Conservation (phyloP, 345 rosid species). For the Chamaenerion angustifolium region DNA sequence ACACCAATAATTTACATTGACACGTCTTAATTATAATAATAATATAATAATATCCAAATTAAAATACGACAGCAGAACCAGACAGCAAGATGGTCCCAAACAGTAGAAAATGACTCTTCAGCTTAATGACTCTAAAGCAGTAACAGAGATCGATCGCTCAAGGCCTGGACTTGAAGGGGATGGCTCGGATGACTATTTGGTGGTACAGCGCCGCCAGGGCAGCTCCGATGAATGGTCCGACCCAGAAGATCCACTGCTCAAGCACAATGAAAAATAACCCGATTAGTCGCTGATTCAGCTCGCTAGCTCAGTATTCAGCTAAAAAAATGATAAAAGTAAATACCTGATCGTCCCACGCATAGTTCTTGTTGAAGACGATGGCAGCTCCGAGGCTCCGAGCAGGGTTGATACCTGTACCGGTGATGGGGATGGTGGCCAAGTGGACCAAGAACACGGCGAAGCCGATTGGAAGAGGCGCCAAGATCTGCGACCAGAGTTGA, state of each 20-base stretch:
- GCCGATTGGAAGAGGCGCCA: constrained; percentile 39
- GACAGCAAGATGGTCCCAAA: neutral
- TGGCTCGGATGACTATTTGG: constrained; percentile 18
- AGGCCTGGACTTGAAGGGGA: constrained; percentile 17
- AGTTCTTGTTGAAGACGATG: constrained; percentile 25
- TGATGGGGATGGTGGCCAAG: constrained; percentile 28
- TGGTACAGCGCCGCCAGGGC: constrained; percentile 22
- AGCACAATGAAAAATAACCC: neutral
- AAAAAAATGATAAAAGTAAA: neutral
- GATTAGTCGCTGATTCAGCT: too few relatives aligned
- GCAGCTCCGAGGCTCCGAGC: constrained; percentile 43
- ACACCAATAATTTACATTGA: too few relatives aligned
- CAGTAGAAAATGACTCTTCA: neutral
- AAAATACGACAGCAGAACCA: too few relatives aligned
- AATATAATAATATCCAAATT: too few relatives aligned
- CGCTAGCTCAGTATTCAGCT: neutral
- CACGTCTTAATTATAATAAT: too few relatives aligned
- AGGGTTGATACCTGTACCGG: constrained; percentile 27
- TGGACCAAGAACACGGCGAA: constrained; percentile 39
- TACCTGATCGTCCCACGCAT: constrained; percentile 34
- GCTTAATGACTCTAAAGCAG: too few relatives aligned
- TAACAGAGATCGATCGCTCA: neutral
- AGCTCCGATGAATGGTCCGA: constrained; percentile 22
- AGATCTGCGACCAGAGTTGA: constrained; percentile 5
- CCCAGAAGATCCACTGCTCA: constrained; percentile 25